Conservation (phyloP, 2,329 filamentous ascomycete genomes). For the Podosphaera fusca region DNA sequence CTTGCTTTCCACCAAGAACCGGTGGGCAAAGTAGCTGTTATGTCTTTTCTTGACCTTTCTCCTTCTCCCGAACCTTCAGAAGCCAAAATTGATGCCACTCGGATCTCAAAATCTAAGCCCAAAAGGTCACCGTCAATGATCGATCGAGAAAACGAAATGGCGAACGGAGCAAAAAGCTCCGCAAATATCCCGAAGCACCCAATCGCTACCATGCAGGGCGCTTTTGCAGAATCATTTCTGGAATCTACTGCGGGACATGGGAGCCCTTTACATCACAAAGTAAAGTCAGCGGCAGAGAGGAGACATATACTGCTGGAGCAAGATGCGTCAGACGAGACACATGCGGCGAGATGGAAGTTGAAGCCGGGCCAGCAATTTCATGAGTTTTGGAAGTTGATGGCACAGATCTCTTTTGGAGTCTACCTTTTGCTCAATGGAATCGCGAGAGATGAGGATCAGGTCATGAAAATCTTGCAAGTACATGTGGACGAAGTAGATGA, state of each 20-base stretch:
- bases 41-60: not conserved
- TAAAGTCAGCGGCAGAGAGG: constrained; percentile 34
- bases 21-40: not conserved
- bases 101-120: not conserved
- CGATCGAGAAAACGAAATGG: not conserved
- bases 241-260: constrained; percentile 33
- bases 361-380: constrained; percentile 57
- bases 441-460: constrained; percentile 72
- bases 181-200: constrained; percentile 28
- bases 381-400: constrained; percentile 69
- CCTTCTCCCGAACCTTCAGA: not conserved
- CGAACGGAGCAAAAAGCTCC: not conserved
- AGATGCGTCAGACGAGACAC: constrained; percentile 43
- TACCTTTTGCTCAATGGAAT: constrained; percentile 66
- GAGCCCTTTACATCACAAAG: constrained; percentile 28
- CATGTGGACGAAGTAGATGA: constrained; percentile 90
- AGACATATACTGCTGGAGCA: constrained; percentile 46
- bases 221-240: constrained; percentile 61
- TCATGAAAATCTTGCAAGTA: constrained; percentile 67
- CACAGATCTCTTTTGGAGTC: constrained; percentile 84
- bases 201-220: constrained; percentile 52
- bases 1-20: not conserved
- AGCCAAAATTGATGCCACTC: not conserved
- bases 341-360: constrained; percentile 54
- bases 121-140: not conserved